Base-by-base conservation (phyloP, 345 rosid genomes). In the Eucalyptus pumila region DNA sequence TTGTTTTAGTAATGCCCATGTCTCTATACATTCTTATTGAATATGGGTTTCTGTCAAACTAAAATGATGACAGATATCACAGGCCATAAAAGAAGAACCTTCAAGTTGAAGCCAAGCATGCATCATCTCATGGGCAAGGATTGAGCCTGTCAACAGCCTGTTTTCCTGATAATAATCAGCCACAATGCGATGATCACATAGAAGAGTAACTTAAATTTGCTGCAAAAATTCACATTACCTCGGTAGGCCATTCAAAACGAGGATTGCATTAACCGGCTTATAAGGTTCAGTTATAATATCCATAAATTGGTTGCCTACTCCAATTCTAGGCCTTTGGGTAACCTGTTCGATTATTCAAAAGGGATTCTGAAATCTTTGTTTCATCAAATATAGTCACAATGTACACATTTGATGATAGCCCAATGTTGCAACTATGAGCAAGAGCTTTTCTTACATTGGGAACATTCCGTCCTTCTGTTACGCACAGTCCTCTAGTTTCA, bases 81-180 rank as follows among this genome's bases (percentile, higher is more conserved):
- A 49, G 42, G 49, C 81, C 37, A 32, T 42, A 85, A 32, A 51
- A 48, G 13, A 85, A 56, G 85, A 91, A 98, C 99, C 99, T 90
- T 96, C 92, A 26, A 98, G 97, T 85, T 95, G 95, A 92, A 98
- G 99, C 99, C 99, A 97, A 0, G 99, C 99, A 27, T 98, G 99
- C 99, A 98, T 98, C 99, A 98, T 96, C 92, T 98, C 99, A 91
- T 98, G 99, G 91, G 98, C 99, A 47, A 98, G 94, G 92, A 98
- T 96, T 45, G 98, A 94, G 42, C 99, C 99, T 23, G 99, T 95
- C 94, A 98, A 91, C 94, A 98, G 92, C 93, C 99, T 98, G 94
- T 58, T 67, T 86, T 56, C 40, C 88, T 47, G 13, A 65, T 45
- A 86, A 21, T 42, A 49, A 24, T 48, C 10, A 83, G 27, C 45